These are phyloP conservation scores for Ceratocystis ficicola DNA, from an alignment of 2,329 filamentous ascomycete species.

Conservation along the genomic window DNA sequence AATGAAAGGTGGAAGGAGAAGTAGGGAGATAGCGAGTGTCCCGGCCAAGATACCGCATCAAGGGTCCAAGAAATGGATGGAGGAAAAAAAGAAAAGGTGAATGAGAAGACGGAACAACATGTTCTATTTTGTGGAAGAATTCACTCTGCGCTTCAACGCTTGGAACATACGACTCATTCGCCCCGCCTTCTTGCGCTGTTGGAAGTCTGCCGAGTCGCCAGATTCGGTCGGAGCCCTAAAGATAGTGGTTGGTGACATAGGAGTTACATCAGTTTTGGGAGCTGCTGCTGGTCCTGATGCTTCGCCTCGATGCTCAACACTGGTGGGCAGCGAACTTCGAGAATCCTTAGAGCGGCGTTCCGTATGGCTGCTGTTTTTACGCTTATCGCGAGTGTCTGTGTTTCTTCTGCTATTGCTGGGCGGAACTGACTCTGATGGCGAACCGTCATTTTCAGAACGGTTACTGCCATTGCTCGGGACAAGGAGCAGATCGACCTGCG, in stretches of 20 bases:
- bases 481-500: conserved; percentile 16
- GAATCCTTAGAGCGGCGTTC: conserved; percentile 9
- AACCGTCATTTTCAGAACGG: conserved; percentile 14
- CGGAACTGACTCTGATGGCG: background rate
- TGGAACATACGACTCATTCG: conserved; percentile 11
- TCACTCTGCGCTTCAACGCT: conserved; percentile 16
- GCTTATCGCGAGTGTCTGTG: conserved; percentile 5
- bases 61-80: background rate
- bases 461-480: conserved; percentile 3
- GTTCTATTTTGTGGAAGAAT: background rate
- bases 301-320: conserved; percentile 1
- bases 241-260: background rate
- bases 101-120: background rate
- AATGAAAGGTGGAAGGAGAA: background rate
- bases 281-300: background rate
- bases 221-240: background rate
- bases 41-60: too few relatives aligned
- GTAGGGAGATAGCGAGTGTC: background rate
- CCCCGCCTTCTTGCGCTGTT: background rate
- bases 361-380: conserved; percentile 8
- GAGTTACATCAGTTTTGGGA: background rate
- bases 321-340: conserved; percentile 1
- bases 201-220: background rate
- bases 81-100: background rate
- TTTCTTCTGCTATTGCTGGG: conserved; percentile 2